Evolutionary conservation across 192 early-diverging fungal genomes (phyloP).

Genomic region (Backusella psychrophila): DNA sequence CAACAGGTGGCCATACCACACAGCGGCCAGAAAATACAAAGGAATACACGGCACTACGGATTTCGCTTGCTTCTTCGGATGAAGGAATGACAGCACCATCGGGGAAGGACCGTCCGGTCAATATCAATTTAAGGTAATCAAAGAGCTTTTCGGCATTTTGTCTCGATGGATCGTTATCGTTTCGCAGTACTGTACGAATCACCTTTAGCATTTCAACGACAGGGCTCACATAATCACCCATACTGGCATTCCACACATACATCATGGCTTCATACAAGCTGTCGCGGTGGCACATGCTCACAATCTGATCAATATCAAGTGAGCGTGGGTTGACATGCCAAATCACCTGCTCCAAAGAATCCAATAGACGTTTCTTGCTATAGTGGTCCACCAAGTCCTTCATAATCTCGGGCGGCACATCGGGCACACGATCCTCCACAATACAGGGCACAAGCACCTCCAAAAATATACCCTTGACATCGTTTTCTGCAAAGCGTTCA

Average conservation of each 20-base stretch:
- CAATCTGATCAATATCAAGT: conserved; percentile 58
- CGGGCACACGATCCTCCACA: conserved; percentile 46
- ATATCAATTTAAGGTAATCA: conserved; percentile 48
- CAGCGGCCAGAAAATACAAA: conserved; percentile 63
- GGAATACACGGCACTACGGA: conserved; percentile 53
- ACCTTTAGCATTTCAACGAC: conserved; percentile 55
- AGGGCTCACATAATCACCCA: conserved; percentile 60
- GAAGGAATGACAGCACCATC: conserved; percentile 40
- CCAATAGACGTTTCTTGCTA: conserved; percentile 38
- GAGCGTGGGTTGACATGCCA: conserved; percentile 55
- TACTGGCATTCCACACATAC: conserved; percentile 60
- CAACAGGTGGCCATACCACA: conserved; percentile 56
- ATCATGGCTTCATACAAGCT: conserved; percentile 55
- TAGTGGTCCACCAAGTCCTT: conserved; percentile 56
- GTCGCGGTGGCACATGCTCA: conserved; percentile 52
- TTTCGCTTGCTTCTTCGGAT: conserved; percentile 40
- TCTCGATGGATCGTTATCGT: neutral
- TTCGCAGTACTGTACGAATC: conserved; percentile 42
- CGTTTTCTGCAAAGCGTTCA: conserved; percentile 49
- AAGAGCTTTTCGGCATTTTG: conserved; percentile 50
- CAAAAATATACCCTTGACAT: conserved; percentile 48
- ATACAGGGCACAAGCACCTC: conserved; percentile 53
- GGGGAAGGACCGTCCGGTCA: conserved; percentile 50
- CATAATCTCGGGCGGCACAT: conserved; percentile 58
- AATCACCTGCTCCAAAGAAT: conserved; percentile 50